Base-by-base conservation (phyloP, 345 rosid genomes). In the Ceriops tagal region DNA sequence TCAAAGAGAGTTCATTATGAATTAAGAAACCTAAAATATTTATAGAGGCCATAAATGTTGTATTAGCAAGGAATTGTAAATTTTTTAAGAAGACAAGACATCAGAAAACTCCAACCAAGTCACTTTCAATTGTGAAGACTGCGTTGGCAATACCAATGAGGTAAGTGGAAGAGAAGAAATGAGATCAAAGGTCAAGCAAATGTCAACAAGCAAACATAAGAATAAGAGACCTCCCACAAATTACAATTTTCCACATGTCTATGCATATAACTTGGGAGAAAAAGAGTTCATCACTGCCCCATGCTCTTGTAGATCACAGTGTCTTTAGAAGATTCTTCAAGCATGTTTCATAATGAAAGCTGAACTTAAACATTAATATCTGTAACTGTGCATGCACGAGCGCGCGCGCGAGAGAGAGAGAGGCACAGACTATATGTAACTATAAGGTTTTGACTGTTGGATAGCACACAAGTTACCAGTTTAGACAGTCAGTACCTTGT, bases 401-500 rank as follows among this genome's bases (percentile, higher is more conserved):
- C 3, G 49, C 3, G 15, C 15, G 58, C 28, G 24, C 19, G 35
- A 26, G 68, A 51, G 58, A 51, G 7, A 27, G 3, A 1, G 46
- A 39, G 46, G 11, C 15, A 3, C 15, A 2, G 2, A 13, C 4
- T 43, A 13, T 43, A 15, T 3, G 18, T 2, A 13, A 3, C 49
- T 11, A 43, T 1, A 13, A 43, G 19, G 18, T 43, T 43, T 43
- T 43, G 3, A 43, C 16, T 43, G 49, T 43, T 15, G 15, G 18
- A 43, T 13, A 43, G 18, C 1, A 16, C 49, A 43, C 18, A 15
- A 43, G 49, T 43, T 11, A 15, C 49, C 15, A 15, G 15, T 56
- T 56, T 24, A 15, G 59, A 56, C 31, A 24, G 30, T 74, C 59
- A 24, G 30, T 74, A 89, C 96, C 86, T 78, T 84, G 91, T 78